These are phyloP conservation scores for Fusarium globosum DNA, from an alignment of 2,329 filamentous ascomycete genomes.

Conservation along the genomic window DNA sequence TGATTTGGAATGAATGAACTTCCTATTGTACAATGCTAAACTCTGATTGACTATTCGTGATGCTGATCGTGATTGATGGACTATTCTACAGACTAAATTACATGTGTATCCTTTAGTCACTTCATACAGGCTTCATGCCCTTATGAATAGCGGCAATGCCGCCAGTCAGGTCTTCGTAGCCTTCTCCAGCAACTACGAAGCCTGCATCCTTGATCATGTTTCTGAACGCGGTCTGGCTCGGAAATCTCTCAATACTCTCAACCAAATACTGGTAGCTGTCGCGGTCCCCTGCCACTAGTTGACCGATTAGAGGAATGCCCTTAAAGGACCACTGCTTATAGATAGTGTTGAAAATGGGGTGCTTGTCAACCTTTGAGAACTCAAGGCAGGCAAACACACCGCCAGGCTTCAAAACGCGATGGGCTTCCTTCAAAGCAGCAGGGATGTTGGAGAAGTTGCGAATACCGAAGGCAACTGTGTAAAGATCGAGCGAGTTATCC, in stretches of 20 bases:
- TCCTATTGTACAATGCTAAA: conserved; percentile 41
- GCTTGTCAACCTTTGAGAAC: conserved; percentile 85
- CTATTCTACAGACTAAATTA: conserved; percentile 39
- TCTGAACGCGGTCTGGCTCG: conserved; percentile 84
- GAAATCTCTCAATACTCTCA: conserved; percentile 96
- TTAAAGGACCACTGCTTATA: conserved; percentile 98
- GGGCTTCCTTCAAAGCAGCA: conserved; percentile 82
- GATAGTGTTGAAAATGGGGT: conserved; percentile 80
- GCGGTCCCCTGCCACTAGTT: conserved; percentile 91
- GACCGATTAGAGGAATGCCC: conserved; percentile 94
- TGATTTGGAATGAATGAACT: conserved; percentile 40
- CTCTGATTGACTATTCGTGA: conserved; percentile 25
- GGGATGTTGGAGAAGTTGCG: conserved; percentile 96
- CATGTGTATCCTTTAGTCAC: conserved; percentile 23
- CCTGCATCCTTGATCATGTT: conserved; percentile 86
- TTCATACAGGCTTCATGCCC: conserved; percentile 81
- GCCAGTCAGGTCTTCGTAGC: conserved; percentile 90
- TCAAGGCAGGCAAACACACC: conserved; percentile 97
- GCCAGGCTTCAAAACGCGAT: conserved; percentile 90
- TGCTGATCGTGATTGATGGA: conserved; percentile 18
- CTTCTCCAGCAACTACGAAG: conserved; percentile 83
- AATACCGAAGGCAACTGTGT: conserved; percentile 98
- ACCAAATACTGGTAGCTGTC: conserved; percentile 99
- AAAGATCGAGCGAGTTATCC: conserved; percentile 83
- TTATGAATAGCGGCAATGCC: conserved; percentile 97